Evolutionary conservation across 441 rosid species (phyloP), one percentile per base, ranked within the genome.

Genomic region (Gossypium gossypioides): DNA sequence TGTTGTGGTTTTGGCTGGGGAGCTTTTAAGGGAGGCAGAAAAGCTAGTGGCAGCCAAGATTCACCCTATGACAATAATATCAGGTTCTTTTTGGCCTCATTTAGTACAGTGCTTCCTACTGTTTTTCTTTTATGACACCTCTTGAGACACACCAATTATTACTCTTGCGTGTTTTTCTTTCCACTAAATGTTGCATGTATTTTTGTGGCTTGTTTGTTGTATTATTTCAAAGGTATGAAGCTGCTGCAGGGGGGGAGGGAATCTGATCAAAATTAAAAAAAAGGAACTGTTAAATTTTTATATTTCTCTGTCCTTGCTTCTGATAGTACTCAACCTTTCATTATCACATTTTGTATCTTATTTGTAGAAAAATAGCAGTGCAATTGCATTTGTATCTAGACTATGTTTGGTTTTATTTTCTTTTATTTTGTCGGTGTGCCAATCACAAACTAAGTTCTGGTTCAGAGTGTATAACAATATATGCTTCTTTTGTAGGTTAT

Each of bases 1-100:
- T 71, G 99, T 95, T 68, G 99, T 89, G 66, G 96, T 95, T 72
- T 87, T 95, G 89, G 98, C 99, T 12, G 97, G 99, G 19, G 97
- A 91, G 77, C 97, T 94, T 77, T 65, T 92, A n/a, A 92, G 94
- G 83, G 97, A 90, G 89, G 99, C 99, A 29, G 99, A 94, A 65
- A 94, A 92, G 88, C 82, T 94, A 65, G 85, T 92, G 56, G 92
- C 90, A 22, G 76, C 99, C 50, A 94, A 94, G 85, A 92, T 94
- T 81, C 99, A 94, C 73, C 99, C 99, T 2, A 90, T 94, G 97
- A 94, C 99, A 5, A 90, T 94, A 4, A 92, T 94, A 77, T 85
- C 93, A 70, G 97, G 99, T 90, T 64, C 37, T 69, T 66, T 34
- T 68, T 46, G 40, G 18, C 69, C 68, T 80, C 63, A 15, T 51